Conservation (phyloP, 2,329 filamentous ascomycete species). For the Dactylellina leptospora region DNA sequence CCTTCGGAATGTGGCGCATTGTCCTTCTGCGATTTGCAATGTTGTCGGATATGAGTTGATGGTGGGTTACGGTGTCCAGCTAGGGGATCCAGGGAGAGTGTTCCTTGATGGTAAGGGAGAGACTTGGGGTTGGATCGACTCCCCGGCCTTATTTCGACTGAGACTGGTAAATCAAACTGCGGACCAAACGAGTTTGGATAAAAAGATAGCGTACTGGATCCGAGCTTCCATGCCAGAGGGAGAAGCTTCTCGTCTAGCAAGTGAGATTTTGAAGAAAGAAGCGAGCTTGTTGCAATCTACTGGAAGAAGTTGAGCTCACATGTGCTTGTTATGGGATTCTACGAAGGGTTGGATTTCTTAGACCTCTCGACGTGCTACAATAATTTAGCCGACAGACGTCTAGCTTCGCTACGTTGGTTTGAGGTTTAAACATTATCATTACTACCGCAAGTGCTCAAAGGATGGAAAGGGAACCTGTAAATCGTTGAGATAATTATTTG, state of each 20-base stretch:
- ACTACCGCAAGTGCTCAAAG: too few species aligned
- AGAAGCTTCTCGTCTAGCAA: neutral
- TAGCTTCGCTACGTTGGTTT: too few species aligned
- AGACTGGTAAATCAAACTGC: neutral
- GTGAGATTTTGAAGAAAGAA: neutral
- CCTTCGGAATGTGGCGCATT: conserved; percentile 19
- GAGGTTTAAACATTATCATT: too few species aligned
- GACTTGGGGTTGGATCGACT: neutral
- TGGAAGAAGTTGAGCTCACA: neutral
- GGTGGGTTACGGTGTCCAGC: neutral
- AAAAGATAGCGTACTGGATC: neutral
- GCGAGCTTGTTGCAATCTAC: neutral
- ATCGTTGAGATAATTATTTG: too few species aligned
- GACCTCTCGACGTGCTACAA: too few species aligned
- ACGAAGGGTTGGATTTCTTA: too few species aligned
- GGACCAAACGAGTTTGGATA: neutral
- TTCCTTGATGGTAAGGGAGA: neutral
- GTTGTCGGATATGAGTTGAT: neutral
- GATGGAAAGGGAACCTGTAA: too few species aligned
- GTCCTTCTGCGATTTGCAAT: conserved; percentile 9
- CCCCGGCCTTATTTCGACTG: neutral
- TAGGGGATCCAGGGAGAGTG: neutral
- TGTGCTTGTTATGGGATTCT: too few species aligned
- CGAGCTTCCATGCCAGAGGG: neutral
- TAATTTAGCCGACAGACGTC: too few species aligned